Percentiles rank a stretch among this genome's conserved stretches.
Evolutionary conservation across 2,329 filamentous ascomycete genomes (phyloP).

Genomic region (Paracoccidioides brasiliensis): DNA sequence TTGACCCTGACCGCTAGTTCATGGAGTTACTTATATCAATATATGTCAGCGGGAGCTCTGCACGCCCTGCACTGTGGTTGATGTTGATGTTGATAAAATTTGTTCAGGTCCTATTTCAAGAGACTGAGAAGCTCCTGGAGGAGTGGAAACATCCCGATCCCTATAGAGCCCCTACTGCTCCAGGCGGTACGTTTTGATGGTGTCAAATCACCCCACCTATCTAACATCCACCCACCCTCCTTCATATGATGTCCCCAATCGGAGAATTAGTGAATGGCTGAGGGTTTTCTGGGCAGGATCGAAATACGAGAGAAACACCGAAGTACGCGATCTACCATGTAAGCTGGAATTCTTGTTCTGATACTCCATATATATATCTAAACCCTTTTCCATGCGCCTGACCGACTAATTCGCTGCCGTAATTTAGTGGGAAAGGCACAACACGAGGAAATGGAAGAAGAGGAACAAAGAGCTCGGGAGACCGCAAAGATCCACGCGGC

Average conservation of each 20-base stretch:
- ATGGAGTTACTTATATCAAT: too few species aligned
- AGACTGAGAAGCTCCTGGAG: conserved; percentile 77
- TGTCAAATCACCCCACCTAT: too few species aligned
- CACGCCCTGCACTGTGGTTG: not conserved
- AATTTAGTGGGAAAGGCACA: conserved; percentile 17
- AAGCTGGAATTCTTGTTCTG: conserved; percentile 30
- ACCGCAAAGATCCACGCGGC: not conserved
- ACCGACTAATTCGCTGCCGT: not conserved
- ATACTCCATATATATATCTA: conserved; percentile 6
- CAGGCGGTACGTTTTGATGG: conserved; percentile 55
- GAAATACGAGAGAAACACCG: conserved; percentile 91
- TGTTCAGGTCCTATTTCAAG: conserved; percentile 60
- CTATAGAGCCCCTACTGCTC: conserved; percentile 76
- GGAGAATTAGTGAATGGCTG: conserved; percentile 6
- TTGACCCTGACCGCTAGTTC: not conserved
- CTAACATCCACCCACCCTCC: too few species aligned
- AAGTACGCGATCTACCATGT: conserved; percentile 68
- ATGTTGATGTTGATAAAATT: not conserved
- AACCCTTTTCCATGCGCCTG: not conserved
- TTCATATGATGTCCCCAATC: too few species aligned
- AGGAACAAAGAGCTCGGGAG: not conserved
- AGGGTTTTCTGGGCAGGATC: conserved; percentile 47
- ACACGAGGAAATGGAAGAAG: conserved; percentile 5
- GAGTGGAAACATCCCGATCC: conserved; percentile 98
- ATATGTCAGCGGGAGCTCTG: not conserved